Percentiles rank a stretch among this genome's conserved stretches.
phyloP scores from a whole-genome alignment of 1,139 yeast genomes.

The Pichia sp. region DNA sequence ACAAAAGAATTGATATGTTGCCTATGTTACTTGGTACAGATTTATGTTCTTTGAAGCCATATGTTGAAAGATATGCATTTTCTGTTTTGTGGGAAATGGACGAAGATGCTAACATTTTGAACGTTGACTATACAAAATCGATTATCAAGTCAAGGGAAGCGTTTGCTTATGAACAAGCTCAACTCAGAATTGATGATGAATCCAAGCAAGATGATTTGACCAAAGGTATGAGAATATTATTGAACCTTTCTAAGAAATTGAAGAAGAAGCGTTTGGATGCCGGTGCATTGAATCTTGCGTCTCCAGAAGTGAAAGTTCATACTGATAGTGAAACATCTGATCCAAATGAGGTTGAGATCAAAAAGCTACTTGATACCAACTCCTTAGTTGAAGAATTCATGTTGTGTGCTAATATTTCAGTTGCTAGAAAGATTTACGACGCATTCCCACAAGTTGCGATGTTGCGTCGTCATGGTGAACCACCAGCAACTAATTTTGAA shows the following conservation, averaged over 20 bases:
- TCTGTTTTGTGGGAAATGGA: conserved; percentile 95
- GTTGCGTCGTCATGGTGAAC: conserved; percentile 95
- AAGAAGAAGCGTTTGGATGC: conserved; percentile 84
- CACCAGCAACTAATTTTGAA: conserved; percentile 92
- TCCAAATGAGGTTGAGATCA: conserved; percentile 92
- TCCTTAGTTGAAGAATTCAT: conserved; percentile 97
- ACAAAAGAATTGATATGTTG: conserved; percentile 97
- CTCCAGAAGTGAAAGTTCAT: conserved; percentile 96
- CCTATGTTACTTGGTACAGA: conserved; percentile 95
- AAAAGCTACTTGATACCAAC: conserved; percentile 80
- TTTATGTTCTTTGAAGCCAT: conserved; percentile 88
- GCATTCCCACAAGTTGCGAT: conserved; percentile 97
- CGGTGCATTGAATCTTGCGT: conserved; percentile 94
- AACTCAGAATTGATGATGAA: conserved; percentile 79
- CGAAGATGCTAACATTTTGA: conserved; percentile 76
- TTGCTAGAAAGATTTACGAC: conserved; percentile 85
- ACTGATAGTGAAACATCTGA: conserved; percentile 97
- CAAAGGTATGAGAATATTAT: conserved; percentile 76
- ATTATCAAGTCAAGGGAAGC: conserved; percentile 90
- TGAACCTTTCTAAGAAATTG: conserved; percentile 69
- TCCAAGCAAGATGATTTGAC: conserved; percentile 76
- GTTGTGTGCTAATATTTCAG: conserved; percentile 95
- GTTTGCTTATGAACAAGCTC: conserved; percentile 92
- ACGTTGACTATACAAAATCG: conserved; percentile 76
- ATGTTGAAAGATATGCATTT: conserved; percentile 93